phyloP scores from a whole-genome alignment of 2,329 filamentous ascomycete species.

The Verticillium tricorpus region DNA sequence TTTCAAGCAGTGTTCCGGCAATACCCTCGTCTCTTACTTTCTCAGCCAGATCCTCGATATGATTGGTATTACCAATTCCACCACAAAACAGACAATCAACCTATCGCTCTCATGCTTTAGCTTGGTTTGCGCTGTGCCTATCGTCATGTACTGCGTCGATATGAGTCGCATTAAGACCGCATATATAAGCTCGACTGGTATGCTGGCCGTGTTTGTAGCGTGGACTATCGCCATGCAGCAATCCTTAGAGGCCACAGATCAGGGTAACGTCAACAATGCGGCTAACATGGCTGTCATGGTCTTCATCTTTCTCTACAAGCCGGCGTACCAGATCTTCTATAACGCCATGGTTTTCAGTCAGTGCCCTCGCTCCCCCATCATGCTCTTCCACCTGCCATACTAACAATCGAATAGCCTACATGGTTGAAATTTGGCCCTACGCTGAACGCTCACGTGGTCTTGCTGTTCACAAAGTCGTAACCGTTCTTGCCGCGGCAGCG shows the following conservation, averaged over 20 bases:
- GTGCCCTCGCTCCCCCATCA: conserved; percentile 20
- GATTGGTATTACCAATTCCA: conserved; percentile 36
- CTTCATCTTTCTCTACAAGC: conserved; percentile 50
- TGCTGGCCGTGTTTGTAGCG: too few relatives aligned
- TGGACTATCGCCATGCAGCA: conserved; percentile 11
- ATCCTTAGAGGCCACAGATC: conserved; percentile 23
- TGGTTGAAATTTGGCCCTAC: too few relatives aligned
- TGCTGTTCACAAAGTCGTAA: conserved; percentile 27
- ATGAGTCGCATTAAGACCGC: too few relatives aligned
- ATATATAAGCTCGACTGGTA: too few relatives aligned
- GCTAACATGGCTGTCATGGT: conserved; percentile 38
- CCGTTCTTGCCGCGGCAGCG: conserved; percentile 1
- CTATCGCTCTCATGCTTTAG: conserved; percentile 42
- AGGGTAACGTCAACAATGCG: conserved; percentile 19
- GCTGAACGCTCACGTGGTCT: too few relatives aligned
- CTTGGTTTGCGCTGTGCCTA: conserved; percentile 35
- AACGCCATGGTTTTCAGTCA: conserved; percentile 54
- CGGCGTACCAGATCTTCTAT: conserved; percentile 54
- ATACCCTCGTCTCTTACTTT: conserved; percentile 45
- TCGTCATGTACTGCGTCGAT: conserved; percentile 34
- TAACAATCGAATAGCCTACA: too few relatives aligned
- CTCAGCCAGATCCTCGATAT: conserved; percentile 38
- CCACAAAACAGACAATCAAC: conserved; percentile 37
- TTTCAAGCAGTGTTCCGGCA: conserved; percentile 50
- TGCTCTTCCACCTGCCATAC: background rate